Percentiles rank a stretch among this genome's conserved stretches.
Conservation (phyloP, 305 asterid species). For the Solanum hybrid region DNA sequence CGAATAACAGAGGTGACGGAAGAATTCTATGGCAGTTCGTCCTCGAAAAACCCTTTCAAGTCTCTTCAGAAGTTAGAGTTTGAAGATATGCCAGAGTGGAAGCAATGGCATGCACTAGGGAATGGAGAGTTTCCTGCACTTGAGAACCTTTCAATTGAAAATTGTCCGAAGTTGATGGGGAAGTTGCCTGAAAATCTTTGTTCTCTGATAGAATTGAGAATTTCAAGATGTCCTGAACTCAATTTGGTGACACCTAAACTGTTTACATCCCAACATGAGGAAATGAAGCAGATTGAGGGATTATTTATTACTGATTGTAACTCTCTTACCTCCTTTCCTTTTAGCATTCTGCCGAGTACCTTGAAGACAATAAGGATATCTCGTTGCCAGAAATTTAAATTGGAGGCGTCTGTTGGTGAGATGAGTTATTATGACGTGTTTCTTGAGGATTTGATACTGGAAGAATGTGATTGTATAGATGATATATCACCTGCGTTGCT, state of each 20-base stretch:
- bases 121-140: no score
- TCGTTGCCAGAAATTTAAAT: no score
- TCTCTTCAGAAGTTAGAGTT: no score
- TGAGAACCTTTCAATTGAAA: neutral
- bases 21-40: no score
- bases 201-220: neutral
- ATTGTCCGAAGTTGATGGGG: neutral
- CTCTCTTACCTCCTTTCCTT: neutral
- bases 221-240: neutral
- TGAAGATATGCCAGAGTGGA: no score
- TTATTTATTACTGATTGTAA: neutral
- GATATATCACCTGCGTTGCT: neutral
- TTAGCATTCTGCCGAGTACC: neutral
- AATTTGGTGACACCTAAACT: neutral
- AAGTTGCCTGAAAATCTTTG: neutral
- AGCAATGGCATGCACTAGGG: no score
- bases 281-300: neutral
- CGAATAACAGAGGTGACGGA: no score
- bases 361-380: neutral
- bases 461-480: neutral
- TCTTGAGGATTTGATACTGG: neutral
- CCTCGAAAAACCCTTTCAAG: no score
- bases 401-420: no score
- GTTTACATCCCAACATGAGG: neutral
- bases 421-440: no score